Conservation (phyloP, 2,329 filamentous ascomycete genomes). For the Talaromyces sp. region DNA sequence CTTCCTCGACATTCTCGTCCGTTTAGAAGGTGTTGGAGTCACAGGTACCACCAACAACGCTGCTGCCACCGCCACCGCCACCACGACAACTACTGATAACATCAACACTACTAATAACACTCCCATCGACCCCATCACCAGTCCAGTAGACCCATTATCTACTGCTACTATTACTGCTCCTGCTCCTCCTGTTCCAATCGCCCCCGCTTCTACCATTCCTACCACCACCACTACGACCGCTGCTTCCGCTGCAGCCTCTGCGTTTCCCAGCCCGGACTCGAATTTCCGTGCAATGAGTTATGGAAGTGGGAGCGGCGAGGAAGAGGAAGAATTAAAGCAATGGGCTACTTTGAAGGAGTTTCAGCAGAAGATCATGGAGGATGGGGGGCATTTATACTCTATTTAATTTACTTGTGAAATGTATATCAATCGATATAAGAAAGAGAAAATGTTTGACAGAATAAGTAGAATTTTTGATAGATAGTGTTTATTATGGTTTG, state of each 20-base stretch:
- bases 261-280: constrained; percentile 2
- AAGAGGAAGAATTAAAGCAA: constrained; percentile 67
- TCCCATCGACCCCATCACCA: neutral
- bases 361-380: constrained; percentile 65
- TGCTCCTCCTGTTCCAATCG: constrained; percentile 3
- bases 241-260: constrained; percentile 21
- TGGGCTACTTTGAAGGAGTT: constrained; percentile 78
- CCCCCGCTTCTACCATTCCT: neutral
- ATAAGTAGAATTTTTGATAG: neutral
- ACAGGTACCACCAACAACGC: constrained; percentile 6
- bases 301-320: constrained; percentile 42
- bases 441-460: neutral
- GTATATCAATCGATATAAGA: neutral
- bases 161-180: constrained; percentile 19
- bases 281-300: constrained; percentile 30
- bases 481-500: neutral
- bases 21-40: constrained; percentile 60
- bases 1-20: constrained; percentile 69
- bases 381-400: constrained; percentile 45
- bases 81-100: neutral
- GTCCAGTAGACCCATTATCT: neutral
- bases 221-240: constrained; percentile 13
- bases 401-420: neutral
- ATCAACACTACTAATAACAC: neutral
- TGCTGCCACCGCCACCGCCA: neutral